Base-by-base conservation (phyloP, 495 filamentous ascomycete species). In the Xylaria acuta region DNA sequence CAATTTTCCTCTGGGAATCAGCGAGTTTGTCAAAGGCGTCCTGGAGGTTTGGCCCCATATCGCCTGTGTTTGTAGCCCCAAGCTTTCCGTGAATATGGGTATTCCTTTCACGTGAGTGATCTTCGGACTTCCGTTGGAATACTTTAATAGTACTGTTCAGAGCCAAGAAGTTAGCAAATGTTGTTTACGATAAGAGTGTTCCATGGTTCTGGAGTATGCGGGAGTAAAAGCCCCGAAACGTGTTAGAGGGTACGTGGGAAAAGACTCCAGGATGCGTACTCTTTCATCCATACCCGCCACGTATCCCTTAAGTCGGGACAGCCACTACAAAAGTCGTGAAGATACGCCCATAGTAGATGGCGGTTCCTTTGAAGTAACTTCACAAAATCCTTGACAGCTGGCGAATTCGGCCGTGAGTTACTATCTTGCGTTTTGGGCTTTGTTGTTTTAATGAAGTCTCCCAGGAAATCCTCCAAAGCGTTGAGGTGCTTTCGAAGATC, bases 341-440 rank as follows among this genome's bases (percentile, higher is more conserved):
- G 75, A 81, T 90, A 92, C 69, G 84, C 84, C 79, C 92, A 90
- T 11, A 83, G 77, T 9, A 87, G 78, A 3, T 82, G 80, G 6
- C 84, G 80, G 72, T 92, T 88, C 49, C 86, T 85, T 43, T 83
- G 78, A 5, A 93, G 70, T 5, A 93, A 78, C 14, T 76, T 64
- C 32, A 91, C 84, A 67, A 87, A 93, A 70, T 93, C 90, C 71
- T 90, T 86, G 4, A 92, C 88, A 0, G 86, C 84, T 0, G 89
- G 88, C 14, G 83, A n/a, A 51, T n/a, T 41, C 27, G 49, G 36
- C 16, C 6, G 22, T 45, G 74, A 54, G 20, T 69, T 59, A 30
- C 16, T 53, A 9, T 75, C 56, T 43, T 45, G 63, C 41, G 75
- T 76, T 59, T 80, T 82, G 0, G 75, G 76, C 68, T 82, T 84